Evolutionary conservation across 495 filamentous ascomycete genomes (phyloP).

Genomic region (Talaromyces trachyspermus): DNA sequence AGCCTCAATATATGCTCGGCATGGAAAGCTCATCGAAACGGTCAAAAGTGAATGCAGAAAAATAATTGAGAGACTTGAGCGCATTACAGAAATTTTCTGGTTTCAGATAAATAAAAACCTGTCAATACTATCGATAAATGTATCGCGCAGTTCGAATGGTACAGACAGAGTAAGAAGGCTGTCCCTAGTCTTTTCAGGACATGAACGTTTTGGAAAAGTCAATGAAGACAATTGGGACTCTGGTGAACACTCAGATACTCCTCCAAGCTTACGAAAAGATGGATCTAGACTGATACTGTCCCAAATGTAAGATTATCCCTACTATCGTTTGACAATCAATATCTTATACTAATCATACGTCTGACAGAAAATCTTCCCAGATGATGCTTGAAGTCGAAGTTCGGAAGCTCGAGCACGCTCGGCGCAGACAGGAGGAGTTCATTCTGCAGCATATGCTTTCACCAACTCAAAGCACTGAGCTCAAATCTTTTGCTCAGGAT

Average conservation of each 20-base stretch:
- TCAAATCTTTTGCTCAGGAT: neutral
- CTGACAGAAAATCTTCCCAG: neutral
- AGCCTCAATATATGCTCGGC: neutral
- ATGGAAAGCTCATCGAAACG: neutral
- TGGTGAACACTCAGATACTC: neutral
- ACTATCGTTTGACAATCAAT: neutral
- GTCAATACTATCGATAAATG: neutral
- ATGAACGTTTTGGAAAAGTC: neutral
- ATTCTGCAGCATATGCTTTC: neutral
- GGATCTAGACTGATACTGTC: neutral
- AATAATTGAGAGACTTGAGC: neutral
- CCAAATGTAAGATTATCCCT: neutral
- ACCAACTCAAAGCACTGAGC: neutral
- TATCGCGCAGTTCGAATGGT: neutral
- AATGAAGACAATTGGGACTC: neutral
- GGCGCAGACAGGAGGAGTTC: neutral
- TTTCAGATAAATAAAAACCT: neutral
- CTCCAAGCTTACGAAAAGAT: neutral
- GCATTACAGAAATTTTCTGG: neutral
- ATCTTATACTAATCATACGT: neutral
- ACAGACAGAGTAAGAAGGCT: neutral
- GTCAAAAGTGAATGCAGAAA: neutral
- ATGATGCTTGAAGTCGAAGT: neutral
- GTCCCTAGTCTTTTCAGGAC: neutral
- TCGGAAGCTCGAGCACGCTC: neutral